phyloP scores from a whole-genome alignment of 371 early-diverging fungal genomes.

The Mucor piriformis region DNA sequence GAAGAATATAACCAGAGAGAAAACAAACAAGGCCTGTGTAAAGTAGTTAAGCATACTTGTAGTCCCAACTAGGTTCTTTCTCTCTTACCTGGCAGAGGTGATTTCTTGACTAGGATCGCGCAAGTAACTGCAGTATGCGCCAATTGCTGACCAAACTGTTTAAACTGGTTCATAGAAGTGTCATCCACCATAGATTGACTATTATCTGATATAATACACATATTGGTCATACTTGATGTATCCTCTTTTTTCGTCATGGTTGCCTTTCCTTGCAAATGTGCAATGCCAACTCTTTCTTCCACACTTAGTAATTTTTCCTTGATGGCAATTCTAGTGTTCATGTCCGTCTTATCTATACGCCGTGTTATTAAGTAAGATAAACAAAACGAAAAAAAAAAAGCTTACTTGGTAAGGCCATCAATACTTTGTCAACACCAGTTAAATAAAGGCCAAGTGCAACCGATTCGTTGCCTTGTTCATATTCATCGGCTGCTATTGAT shows the following conservation, averaged over 20 bases:
- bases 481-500: constrained; percentile 58
- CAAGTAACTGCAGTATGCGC: constrained; percentile 50
- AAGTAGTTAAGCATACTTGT: no score
- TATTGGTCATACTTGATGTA: neutral
- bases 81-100: constrained; percentile 61
- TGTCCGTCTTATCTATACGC: constrained; percentile 37
- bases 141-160: constrained; percentile 43
- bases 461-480: constrained; percentile 54
- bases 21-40: constrained; percentile 32
- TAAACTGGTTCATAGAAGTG: constrained; percentile 33
- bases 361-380: neutral
- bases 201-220: no score
- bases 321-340: constrained; percentile 31
- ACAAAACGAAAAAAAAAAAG: neutral
- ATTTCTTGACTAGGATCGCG: constrained; percentile 65
- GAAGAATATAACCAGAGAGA: constrained; percentile 48
- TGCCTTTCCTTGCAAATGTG: constrained; percentile 9
- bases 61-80: no score
- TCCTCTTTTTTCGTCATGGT: no score
- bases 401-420: constrained; percentile 62
- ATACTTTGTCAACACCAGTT: constrained; percentile 52
- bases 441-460: constrained; percentile 58
- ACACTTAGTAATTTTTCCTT: constrained; percentile 38
- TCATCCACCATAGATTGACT: neutral
- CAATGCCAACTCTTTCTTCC: constrained; percentile 46